phyloP scores from a whole-genome alignment of 306 rosid genomes.

The Glycine soja region DNA sequence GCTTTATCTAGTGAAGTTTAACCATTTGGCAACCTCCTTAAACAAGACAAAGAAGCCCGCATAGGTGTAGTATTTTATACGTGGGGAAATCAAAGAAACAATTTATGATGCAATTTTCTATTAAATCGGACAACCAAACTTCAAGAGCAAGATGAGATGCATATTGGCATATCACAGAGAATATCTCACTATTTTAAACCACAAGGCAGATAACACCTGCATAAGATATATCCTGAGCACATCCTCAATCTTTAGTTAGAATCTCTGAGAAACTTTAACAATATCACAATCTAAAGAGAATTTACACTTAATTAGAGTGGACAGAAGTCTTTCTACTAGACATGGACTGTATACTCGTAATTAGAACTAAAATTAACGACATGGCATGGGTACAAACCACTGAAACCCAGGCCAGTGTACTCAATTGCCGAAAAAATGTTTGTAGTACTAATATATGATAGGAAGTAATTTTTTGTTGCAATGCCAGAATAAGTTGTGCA shows the following conservation, averaged over 20 bases:
- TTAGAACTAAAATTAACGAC: not conserved
- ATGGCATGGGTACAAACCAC: not conserved
- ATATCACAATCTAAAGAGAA: not conserved
- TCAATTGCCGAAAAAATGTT: too few species aligned
- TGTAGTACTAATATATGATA: too few species aligned
- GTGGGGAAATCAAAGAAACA: not conserved
- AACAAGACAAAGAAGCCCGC: not conserved
- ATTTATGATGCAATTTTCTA: not conserved
- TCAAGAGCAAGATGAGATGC: not conserved
- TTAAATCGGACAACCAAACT: slow-evolving; percentile 28
- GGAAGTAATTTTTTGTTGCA: slow-evolving; percentile 20
- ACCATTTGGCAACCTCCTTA: not conserved
- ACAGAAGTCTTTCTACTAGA: not conserved
- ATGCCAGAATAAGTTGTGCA: slow-evolving; percentile 11
- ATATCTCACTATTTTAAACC: not conserved
- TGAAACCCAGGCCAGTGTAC: slow-evolving; percentile 15
- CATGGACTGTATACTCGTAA: too few species aligned
- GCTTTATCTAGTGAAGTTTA: not conserved
- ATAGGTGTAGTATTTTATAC: not conserved
- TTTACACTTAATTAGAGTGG: not conserved
- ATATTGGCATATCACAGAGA: not conserved
- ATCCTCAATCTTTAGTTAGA: slow-evolving; percentile 21
- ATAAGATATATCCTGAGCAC: not conserved
- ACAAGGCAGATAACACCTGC: not conserved
- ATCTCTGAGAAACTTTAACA: not conserved